Conservation (phyloP, 768 basidiomycete genomes). For the Amanita pallidorosea region DNA sequence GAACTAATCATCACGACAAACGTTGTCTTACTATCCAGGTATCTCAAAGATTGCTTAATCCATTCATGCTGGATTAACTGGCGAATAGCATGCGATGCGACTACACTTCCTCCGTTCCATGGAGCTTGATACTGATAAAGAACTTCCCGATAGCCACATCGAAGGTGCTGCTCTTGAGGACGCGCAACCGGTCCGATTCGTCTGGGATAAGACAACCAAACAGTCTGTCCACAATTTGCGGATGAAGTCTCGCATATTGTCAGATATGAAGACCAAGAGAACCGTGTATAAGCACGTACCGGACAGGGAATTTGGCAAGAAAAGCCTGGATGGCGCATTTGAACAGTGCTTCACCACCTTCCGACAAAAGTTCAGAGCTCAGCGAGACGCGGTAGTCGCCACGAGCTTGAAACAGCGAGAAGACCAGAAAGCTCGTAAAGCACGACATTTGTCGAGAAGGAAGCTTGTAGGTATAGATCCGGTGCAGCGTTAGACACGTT, state of each 20-base stretch:
- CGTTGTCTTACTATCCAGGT: constrained; percentile 63
- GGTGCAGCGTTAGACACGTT: constrained; percentile 7
- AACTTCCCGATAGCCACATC: constrained; percentile 49
- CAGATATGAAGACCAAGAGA: constrained; percentile 48
- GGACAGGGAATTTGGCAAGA: constrained; percentile 55
- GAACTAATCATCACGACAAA: constrained; percentile 52
- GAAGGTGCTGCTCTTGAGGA: constrained; percentile 38
- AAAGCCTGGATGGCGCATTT: constrained; percentile 48
- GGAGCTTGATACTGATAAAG: constrained; percentile 41
- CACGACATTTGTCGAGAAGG: constrained; percentile 48
- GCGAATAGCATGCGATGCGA: constrained; percentile 56
- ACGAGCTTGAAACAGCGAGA: constrained; percentile 39
- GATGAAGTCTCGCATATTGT: constrained; percentile 57
- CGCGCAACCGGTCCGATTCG: constrained; percentile 57
- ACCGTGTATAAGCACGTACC: constrained; percentile 51
- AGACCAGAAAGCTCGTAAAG: constrained; percentile 49
- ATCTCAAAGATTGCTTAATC: constrained; percentile 9
- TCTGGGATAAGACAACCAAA: constrained; percentile 70
- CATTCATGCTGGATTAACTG: not conserved
- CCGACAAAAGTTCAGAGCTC: constrained; percentile 54
- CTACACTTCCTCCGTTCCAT: constrained; percentile 52
- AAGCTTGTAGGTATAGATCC: constrained; percentile 40
- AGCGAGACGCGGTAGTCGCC: constrained; percentile 39
- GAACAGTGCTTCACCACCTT: constrained; percentile 65
- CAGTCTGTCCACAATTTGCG: constrained; percentile 64